Evolutionary conservation across 306 rosid genomes (phyloP).

Genomic region (Abrus precatorius): DNA sequence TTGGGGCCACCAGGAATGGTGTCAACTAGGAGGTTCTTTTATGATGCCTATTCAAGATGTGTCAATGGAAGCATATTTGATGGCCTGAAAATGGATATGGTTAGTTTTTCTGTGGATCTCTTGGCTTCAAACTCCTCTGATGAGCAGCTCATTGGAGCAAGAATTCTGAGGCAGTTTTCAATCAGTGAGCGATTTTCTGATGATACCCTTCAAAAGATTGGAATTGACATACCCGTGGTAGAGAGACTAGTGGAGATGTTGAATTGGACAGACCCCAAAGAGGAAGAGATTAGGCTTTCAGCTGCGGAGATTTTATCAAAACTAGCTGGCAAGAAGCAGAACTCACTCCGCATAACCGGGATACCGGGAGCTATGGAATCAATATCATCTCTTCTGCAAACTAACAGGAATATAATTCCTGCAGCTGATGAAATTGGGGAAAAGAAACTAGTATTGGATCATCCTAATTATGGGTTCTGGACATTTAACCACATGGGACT

Average conservation of each 20-base stretch:
- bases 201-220: slow-evolving; percentile 86
- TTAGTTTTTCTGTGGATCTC: slow-evolving; percentile 74
- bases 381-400: slow-evolving; percentile 76
- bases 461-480: slow-evolving; percentile 68
- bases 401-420: slow-evolving; percentile 56
- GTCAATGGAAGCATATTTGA: slow-evolving; percentile 81
- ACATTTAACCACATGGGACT: slow-evolving; percentile 79
- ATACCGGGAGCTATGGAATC: slow-evolving; percentile 91
- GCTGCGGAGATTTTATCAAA: slow-evolving; percentile 78
- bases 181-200: slow-evolving; percentile 59
- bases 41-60: slow-evolving; percentile 88
- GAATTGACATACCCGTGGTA: slow-evolving; percentile 62
- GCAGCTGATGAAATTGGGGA: slow-evolving; percentile 79
- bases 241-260: slow-evolving; percentile 87
- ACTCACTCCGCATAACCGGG: slow-evolving; percentile 77
- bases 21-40: slow-evolving; percentile 76
- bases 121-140: slow-evolving; percentile 73
- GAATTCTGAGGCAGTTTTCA: slow-evolving; percentile 72
- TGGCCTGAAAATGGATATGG: slow-evolving; percentile 91
- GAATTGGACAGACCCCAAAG: slow-evolving; percentile 80
- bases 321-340: slow-evolving; percentile 79
- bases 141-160: slow-evolving; percentile 80
- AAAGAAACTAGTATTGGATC: slow-evolving; percentile 56
- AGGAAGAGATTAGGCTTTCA: slow-evolving; percentile 75
- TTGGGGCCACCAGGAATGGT: slow-evolving; percentile 70